phyloP scores from a whole-genome alignment of 192 early-diverging fungal genomes.

The Cladochytrium replicatum region DNA sequence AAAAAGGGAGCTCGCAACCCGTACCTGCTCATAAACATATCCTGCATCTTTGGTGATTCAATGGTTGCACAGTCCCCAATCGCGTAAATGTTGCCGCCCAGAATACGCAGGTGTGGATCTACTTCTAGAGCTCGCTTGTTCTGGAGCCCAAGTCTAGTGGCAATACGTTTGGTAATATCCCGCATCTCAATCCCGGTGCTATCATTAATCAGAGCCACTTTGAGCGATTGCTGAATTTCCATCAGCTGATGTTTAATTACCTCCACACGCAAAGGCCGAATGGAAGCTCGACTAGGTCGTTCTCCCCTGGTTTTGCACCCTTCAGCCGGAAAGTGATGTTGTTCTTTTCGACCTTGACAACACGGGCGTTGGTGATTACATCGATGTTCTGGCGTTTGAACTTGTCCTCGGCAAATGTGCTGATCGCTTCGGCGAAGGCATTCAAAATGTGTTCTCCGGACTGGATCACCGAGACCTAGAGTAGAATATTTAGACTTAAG shows the following conservation, averaged over 20 bases:
- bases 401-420: conserved; percentile 52
- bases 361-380: conserved; percentile 58
- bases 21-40: conserved; percentile 16
- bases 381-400: conserved; percentile 54
- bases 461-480: too few relatives aligned
- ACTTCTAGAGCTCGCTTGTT: conserved; percentile 52
- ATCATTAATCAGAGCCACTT: too few relatives aligned
- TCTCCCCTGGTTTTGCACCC: conserved; percentile 19
- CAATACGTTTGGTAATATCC: conserved; percentile 30
- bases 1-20: too few relatives aligned
- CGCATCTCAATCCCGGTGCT: conserved; percentile 29
- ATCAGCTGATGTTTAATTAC: too few relatives aligned
- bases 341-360: conserved; percentile 40
- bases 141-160: conserved; percentile 37
- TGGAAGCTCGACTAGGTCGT: conserved; percentile 44
- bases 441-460: conserved; percentile 71
- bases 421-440: conserved; percentile 58
- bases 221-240: too few relatives aligned
- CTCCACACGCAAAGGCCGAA: conserved; percentile 28
- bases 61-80: conserved; percentile 68
- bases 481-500: too few relatives aligned
- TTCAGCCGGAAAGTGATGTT: conserved; percentile 44
- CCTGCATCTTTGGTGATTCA: conserved; percentile 46
- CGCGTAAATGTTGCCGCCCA: conserved; percentile 29
- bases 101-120: conserved; percentile 43